Evolutionary conservation across 225 moss, liverwort and hornwort species (phyloP).

Genomic region (Climacium dendroides): DNA sequence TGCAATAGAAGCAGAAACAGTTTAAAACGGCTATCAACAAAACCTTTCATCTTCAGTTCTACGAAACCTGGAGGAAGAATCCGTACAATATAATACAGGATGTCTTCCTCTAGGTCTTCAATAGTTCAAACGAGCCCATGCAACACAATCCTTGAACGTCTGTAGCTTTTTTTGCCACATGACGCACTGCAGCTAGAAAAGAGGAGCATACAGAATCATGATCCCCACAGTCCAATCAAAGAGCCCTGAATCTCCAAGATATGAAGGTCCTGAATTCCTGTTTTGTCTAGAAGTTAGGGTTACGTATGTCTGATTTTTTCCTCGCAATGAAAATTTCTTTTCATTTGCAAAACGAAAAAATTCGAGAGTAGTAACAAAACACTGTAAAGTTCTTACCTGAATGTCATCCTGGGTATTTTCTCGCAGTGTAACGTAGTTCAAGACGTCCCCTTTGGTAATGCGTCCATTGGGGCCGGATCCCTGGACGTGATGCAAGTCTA

Average conservation of each 20-base stretch:
- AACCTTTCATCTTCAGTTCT: neutral
- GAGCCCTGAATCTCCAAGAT: neutral
- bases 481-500: slow-evolving; percentile 31
- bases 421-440: slow-evolving; percentile 35
- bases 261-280: neutral
- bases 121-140: neutral
- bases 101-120: neutral
- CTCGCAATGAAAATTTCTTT: neutral
- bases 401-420: slow-evolving; percentile 66
- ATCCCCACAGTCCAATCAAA: neutral
- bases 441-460: slow-evolving; percentile 57
- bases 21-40: neutral
- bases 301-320: neutral
- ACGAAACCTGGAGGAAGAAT: neutral
- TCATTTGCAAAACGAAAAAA: neutral
- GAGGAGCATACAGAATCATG: neutral
- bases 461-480: slow-evolving; percentile 60
- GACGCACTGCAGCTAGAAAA: neutral
- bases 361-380: no score
- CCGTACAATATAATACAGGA: neutral
- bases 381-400: neutral
- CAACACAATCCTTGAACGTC: neutral
- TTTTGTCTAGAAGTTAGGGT: neutral
- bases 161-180: neutral
- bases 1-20: neutral